phyloP scores from a whole-genome alignment of 2,329 filamentous ascomycete genomes.

The Aspergillus felis region DNA sequence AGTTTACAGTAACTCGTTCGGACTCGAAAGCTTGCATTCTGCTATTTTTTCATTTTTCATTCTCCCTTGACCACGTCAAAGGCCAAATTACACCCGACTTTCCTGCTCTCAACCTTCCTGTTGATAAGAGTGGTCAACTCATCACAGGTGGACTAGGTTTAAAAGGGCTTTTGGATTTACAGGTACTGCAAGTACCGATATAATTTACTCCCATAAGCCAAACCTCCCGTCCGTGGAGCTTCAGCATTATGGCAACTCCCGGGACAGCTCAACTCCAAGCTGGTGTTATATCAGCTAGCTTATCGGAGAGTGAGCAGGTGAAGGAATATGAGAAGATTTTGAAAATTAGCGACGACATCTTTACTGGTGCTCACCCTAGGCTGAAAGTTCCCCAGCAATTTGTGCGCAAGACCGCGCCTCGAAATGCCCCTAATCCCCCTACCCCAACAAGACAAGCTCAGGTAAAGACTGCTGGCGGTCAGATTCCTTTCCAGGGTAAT shows the following conservation, averaged over 20 bases:
- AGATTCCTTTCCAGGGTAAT: slow-evolving; percentile 12
- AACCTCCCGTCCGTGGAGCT: slow-evolving; percentile 8
- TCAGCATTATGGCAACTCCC: slow-evolving; percentile 29
- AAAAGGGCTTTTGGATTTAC: neutral
- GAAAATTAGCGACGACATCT: slow-evolving; percentile 72
- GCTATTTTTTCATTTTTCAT: slow-evolving; percentile 8
- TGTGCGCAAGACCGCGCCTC: slow-evolving; percentile 38
- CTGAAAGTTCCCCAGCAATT: slow-evolving; percentile 56
- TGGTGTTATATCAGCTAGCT: slow-evolving; percentile 24
- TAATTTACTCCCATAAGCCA: neutral
- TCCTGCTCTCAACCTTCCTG: neutral
- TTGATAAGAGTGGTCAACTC: neutral
- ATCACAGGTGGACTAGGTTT: neutral
- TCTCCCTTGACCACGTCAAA: slow-evolving; percentile 1
- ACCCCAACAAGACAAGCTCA: slow-evolving; percentile 21
- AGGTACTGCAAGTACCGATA: neutral
- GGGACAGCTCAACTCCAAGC: slow-evolving; percentile 29
- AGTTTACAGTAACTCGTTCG: neutral
- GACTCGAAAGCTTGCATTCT: slow-evolving; percentile 3
- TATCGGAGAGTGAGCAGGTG: slow-evolving; percentile 51
- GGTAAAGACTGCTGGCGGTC: slow-evolving; percentile 22
- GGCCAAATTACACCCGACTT: neutral
- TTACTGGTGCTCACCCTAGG: slow-evolving; percentile 65
- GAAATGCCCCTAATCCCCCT: slow-evolving; percentile 31
- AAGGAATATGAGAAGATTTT: slow-evolving; percentile 76